Percentiles rank a stretch among this genome's conserved stretches.
These are phyloP conservation scores for Aureobasidium sp. DNA, from an alignment of 2,329 filamentous ascomycete species.

Conservation along the genomic window DNA sequence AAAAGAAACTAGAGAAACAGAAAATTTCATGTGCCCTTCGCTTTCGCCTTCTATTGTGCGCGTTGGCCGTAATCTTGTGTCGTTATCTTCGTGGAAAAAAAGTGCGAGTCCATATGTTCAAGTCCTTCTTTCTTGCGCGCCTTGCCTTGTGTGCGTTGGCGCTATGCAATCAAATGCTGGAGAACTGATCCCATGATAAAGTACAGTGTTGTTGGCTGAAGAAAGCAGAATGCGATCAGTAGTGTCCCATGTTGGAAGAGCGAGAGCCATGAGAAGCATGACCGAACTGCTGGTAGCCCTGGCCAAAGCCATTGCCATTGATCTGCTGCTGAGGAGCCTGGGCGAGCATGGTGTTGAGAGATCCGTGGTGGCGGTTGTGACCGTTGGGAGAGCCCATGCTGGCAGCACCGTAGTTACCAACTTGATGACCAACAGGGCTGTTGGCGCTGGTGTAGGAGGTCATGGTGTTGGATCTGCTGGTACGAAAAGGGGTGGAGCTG, in stretches of 20 bases:
- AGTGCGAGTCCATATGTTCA: not conserved
- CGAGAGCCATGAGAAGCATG: constrained; percentile 1
- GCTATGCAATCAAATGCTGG: not conserved
- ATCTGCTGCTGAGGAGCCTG: constrained; percentile 3
- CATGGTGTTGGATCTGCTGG: constrained; percentile 2
- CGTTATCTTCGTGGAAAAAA: constrained; percentile 12
- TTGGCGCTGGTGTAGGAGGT: constrained; percentile 1
- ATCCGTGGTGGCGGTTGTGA: not conserved
- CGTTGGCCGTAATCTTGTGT: constrained; percentile 6
- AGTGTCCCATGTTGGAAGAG: constrained; percentile 6
- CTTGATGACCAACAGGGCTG: not conserved
- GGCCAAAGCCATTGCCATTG: constrained; percentile 8
- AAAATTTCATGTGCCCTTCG: constrained; percentile 2
- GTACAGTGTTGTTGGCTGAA: not conserved
- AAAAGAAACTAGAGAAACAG: not conserved
- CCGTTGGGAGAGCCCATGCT: constrained; percentile 10
- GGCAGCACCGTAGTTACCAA: not conserved
- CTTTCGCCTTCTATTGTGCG: constrained; percentile 4
- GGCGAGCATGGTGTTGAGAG: constrained; percentile 11
- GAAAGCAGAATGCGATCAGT: constrained; percentile 5
- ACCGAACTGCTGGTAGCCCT: not conserved
- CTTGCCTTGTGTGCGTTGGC: not conserved
- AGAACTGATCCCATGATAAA: not conserved
- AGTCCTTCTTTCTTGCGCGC: not conserved
- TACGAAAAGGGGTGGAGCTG: not conserved